Base-by-base conservation (phyloP, 1,139 yeast genomes). In the Arxiozyma heterogenica region DNA sequence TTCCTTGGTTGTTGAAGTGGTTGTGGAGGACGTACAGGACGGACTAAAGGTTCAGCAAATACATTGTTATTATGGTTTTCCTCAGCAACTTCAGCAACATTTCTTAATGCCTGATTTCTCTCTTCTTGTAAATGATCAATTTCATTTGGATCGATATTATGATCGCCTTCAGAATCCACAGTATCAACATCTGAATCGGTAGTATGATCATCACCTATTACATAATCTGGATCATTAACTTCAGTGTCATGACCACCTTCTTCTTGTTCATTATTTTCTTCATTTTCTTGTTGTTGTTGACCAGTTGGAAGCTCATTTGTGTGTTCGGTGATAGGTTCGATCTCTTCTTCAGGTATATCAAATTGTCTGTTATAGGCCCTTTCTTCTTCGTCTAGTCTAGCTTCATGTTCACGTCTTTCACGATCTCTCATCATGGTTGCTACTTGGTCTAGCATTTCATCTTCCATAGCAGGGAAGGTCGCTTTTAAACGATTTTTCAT, bases 391-490 rank as follows among this genome's bases (percentile, higher is more conserved):
- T 57, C 61, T 1, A 51, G 58, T 17, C 50, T 57, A 6, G 53
- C 58, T 9, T 56, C 60, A 44, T 55, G 58, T 49, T 54, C 59
- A 41, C 53, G 57, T 41, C 51, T 55, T 30, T 61, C 66, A 51
- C 62, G 59, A 30, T 59, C 62, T 50, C 61, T 59, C 55, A 66
- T 58, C 48, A 68, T 58, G 38, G 62, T 66, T 38, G 63, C 65
- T 11, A 62, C 57, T 42, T 64, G 61, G 44, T 65, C 63, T 17
- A 64, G 54, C 51, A 64, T 63, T 45, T 61, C 64, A 41, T 65
- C 67, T 55, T 62, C 64, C 64, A 67, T 64, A 56, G 57, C 59
- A 15, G 69, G 69, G 53, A 64, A 66, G 47, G 62, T 59, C 43
- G 58, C 66, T 55, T 56, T 61, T 44, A 63, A 51, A 47, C 60